A percentile compares a stretch with the other conserved stretches of the same genome.
Evolutionary conservation across 148 eudicot genomes (phyloP).

Genomic region (Heliamphora exappendiculata): DNA sequence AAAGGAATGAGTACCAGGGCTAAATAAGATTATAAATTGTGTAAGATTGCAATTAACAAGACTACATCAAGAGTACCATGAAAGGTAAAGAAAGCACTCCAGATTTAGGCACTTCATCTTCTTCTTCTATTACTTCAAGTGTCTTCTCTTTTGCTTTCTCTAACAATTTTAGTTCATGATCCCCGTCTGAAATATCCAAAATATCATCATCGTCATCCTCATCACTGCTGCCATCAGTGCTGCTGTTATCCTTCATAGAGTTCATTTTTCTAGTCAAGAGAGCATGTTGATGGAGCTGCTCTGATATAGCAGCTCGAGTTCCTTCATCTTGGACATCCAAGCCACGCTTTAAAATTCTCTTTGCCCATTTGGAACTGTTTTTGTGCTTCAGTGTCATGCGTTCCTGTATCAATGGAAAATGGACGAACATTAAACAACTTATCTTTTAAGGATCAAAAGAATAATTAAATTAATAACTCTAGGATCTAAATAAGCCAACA

Average conservation of each 20-base stretch:
- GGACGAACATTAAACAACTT: not conserved
- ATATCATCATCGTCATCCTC: conserved; percentile 52
- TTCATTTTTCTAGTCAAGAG: conserved; percentile 81
- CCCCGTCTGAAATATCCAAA: conserved; percentile 50
- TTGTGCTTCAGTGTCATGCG: conserved; percentile 83
- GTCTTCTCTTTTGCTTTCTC: conserved; percentile 79
- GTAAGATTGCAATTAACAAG: not conserved
- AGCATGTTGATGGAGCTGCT: conserved; percentile 70
- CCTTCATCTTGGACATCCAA: conserved; percentile 79
- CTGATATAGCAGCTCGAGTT: conserved; percentile 80
- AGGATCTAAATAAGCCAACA: not conserved
- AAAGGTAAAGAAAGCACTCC: conserved; percentile 86
- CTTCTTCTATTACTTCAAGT: conserved; percentile 48
- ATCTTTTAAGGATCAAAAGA: not conserved
- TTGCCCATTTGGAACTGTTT: conserved; percentile 79
- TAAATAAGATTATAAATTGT: not conserved
- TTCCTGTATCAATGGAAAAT: conserved; percentile 39
- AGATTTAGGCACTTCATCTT: conserved; percentile 67
- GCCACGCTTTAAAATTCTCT: conserved; percentile 64
- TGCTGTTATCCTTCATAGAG: conserved; percentile 58
- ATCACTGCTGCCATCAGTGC: conserved; percentile 52
- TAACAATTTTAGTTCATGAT: conserved; percentile 44
- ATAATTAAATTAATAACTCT: not conserved
- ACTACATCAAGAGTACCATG: conserved; percentile 52
- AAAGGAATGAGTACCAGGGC: not conserved